phyloP scores from a whole-genome alignment of 371 early-diverging fungal species.

The Mucor saturninus region DNA sequence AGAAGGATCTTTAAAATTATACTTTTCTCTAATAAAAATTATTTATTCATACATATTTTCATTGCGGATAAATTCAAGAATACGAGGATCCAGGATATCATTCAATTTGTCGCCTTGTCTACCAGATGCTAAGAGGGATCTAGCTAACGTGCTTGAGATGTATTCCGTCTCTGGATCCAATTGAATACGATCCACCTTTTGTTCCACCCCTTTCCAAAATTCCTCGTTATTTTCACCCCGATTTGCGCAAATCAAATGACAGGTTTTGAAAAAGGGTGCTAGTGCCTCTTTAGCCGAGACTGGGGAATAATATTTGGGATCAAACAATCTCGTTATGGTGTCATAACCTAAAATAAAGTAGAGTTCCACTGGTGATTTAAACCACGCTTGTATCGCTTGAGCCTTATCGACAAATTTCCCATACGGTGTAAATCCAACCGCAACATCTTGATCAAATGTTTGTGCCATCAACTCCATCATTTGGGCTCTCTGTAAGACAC shows the following conservation, averaged over 20 bases:
- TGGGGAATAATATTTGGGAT: constrained; percentile 63
- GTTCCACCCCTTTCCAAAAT: constrained; percentile 30
- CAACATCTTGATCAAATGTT: constrained; percentile 20
- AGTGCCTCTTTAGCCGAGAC: constrained; percentile 39
- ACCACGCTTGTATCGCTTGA: constrained; percentile 29
- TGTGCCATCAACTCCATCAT: constrained; percentile 61
- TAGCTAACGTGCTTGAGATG: constrained; percentile 40
- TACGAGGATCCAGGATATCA: neutral
- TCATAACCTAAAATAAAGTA: constrained; percentile 70
- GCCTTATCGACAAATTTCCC: constrained; percentile 69
- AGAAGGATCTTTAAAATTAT: constrained; percentile 19
- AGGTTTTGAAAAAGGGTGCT: constrained; percentile 51
- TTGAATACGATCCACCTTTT: constrained; percentile 18
- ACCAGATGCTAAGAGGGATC: constrained; percentile 6
- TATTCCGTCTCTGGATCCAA: constrained; percentile 15
- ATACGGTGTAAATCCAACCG: constrained; percentile 58
- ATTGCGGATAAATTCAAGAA: constrained; percentile 10
- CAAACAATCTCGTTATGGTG: constrained; percentile 62
- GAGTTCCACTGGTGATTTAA: constrained; percentile 27
- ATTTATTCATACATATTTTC: constrained; percentile 15
- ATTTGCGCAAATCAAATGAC: constrained; percentile 55
- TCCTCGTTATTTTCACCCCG: constrained; percentile 31
- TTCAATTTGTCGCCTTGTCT: neutral
- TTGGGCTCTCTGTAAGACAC: constrained; percentile 47
- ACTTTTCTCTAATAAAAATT: constrained; percentile 7